These are phyloP conservation scores for Solanum lycopersicoides DNA, from an alignment of 257 asterid genomes.

Conservation along the genomic window DNA sequence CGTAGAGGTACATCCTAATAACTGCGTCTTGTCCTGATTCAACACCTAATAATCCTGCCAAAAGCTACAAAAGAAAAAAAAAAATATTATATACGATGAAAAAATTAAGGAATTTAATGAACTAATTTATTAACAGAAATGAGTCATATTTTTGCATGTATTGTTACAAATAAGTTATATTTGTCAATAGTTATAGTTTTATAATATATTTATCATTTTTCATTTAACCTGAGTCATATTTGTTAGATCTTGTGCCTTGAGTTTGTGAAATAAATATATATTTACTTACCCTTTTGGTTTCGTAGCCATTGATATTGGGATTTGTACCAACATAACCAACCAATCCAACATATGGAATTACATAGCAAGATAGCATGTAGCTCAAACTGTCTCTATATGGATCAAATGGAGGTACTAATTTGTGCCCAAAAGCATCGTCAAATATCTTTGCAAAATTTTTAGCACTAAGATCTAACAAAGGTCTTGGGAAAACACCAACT, in stretches of 20 bases:
- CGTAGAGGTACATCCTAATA: slow-evolving; percentile 25
- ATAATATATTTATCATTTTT: too few species aligned
- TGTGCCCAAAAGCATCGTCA: slow-evolving; percentile 31
- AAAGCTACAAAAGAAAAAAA: slow-evolving; percentile 9
- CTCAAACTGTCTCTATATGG: slow-evolving; percentile 34
- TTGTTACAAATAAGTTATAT: too few species aligned
- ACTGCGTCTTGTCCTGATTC: slow-evolving; percentile 55
- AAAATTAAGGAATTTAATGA: too few species aligned
- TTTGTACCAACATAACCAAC: slow-evolving; percentile 43
- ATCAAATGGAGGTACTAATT: slow-evolving; percentile 33
- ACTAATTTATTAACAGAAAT: too few species aligned
- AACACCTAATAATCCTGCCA: slow-evolving; percentile 35
- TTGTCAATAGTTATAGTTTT: too few species aligned
- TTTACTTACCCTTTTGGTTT: slow-evolving; percentile 14
- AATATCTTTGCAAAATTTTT: slow-evolving; percentile 21
- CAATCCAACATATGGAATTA: slow-evolving; percentile 34
- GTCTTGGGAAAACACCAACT: slow-evolving; percentile 35
- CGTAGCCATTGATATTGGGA: slow-evolving; percentile 22
- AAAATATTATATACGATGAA: too few species aligned
- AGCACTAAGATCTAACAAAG: slow-evolving; percentile 30
- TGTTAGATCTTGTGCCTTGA: too few species aligned
- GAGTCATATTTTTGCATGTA: too few species aligned
- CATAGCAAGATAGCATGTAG: slow-evolving; percentile 33
- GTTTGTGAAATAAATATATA: neutral
- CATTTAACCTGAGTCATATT: too few species aligned